Base-by-base conservation (phyloP, 106 monocot species). In the Dendrobium nobile region DNA sequence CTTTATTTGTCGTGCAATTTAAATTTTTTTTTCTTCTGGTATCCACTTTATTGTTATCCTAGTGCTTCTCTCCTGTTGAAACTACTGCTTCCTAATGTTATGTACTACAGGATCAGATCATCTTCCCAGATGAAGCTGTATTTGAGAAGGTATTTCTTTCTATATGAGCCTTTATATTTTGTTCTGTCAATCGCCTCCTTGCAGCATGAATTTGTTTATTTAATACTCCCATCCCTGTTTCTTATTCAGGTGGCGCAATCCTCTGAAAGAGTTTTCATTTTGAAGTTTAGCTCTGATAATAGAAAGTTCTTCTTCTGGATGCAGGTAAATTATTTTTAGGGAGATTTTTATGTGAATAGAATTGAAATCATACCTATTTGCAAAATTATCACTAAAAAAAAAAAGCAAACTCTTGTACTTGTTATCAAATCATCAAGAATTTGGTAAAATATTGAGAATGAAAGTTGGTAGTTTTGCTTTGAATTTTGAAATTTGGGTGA, bases 301-400 rank as follows among this genome's bases (percentile, higher is more conserved):
- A 91, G 98, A 80, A 98, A 91, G 54, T 91, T 89, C 78, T 95
- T 98, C 80, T 95, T 98, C 78, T 98, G 98, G 98, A 95, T 98
- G 95, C 98, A 98, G 95, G 98, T 98, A 40, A 73, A 47, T 45
- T 33, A 43, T 43, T 43, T 43, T 74, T 43, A 42, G 43, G 22
- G 61, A 61, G n/a, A 61, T 37, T 2, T 2, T 61, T 61, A 61
- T 22, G 8, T 22, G 4, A 7, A 5, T 22, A 61, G 3, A 19
- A 61, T 5, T 61, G 7, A 5, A 51, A 51, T 51, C 10, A 51
- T 51, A 22, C 61, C 61, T 22, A 22, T 19, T 61, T 61, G 22
- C 61, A 61, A 61, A 61, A 61, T 61, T 61, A n/a, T 22, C 61
- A 61, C 54, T 54, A 19, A 61, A 51, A 51, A 61, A n/a, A 61